phyloP scores from a whole-genome alignment of 2,329 filamentous ascomycete genomes.

The Phoma sp. region DNA sequence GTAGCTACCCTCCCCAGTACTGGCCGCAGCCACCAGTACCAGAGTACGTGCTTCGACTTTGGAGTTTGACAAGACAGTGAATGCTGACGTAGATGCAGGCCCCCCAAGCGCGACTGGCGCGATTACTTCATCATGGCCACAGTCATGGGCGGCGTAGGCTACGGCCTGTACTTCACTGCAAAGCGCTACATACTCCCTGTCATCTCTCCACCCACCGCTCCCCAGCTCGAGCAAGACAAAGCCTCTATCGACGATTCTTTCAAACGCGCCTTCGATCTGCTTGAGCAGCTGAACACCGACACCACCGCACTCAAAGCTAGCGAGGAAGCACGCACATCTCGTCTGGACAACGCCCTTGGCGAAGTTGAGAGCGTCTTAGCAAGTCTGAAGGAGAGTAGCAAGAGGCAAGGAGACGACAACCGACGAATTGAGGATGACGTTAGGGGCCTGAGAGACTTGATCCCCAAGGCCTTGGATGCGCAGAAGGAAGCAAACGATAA shows the following conservation, averaged over 20 bases:
- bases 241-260: conserved; percentile 91
- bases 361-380: conserved; percentile 85
- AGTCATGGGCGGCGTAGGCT: conserved; percentile 85
- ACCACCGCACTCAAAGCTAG: conserved; percentile 86
- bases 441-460: conserved; percentile 77
- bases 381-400: conserved; percentile 81
- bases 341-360: conserved; percentile 78
- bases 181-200: conserved; percentile 90
- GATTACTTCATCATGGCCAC: conserved; percentile 99
- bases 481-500: conserved; percentile 85
- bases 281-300: conserved; percentile 91
- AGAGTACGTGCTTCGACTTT: conserved; percentile 50
- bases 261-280: conserved; percentile 84
- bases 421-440: conserved; percentile 88
- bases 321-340: conserved; percentile 82
- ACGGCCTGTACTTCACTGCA: conserved; percentile 85
- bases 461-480: conserved; percentile 86
- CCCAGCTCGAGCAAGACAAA: conserved; percentile 94
- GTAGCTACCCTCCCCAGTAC: conserved; percentile 58
- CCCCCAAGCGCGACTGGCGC: conserved; percentile 88
- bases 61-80: neutral
- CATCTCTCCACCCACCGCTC: conserved; percentile 90
- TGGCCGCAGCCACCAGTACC: conserved; percentile 61
- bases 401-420: conserved; percentile 84
- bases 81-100: conserved; percentile 33